Evolutionary conservation across 1,139 yeast species (phyloP).

Genomic region (Sporopachydermia cereana): DNA sequence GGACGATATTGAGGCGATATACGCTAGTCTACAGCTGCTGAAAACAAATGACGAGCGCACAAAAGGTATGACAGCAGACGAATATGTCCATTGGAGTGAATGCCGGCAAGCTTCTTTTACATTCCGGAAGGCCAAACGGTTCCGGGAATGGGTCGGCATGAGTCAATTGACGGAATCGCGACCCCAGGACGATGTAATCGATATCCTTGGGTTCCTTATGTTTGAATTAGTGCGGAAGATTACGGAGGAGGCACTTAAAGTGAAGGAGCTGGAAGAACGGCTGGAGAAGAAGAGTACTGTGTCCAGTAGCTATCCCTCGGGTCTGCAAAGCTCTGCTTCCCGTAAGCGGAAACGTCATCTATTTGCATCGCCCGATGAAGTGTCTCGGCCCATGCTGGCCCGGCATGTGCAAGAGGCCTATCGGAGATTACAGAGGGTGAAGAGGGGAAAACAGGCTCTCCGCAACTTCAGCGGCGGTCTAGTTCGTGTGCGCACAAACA

Average conservation of each 20-base stretch:
- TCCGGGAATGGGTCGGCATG: conserved; percentile 94
- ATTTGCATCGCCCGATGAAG: conserved; percentile 87
- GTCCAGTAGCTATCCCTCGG: conserved; percentile 13
- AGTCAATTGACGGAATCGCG: conserved; percentile 75
- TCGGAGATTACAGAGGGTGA: conserved; percentile 61
- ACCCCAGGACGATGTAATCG: conserved; percentile 94
- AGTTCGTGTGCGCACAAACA: conserved; percentile 22
- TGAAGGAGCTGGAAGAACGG: conserved; percentile 58
- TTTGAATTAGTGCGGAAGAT: conserved; percentile 93
- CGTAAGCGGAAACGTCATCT: conserved; percentile 35
- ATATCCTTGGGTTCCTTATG: conserved; percentile 86
- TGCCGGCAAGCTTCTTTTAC: conserved; percentile 97
- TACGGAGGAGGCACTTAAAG: conserved; percentile 82
- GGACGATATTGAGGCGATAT: conserved; percentile 79
- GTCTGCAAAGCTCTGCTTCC: conserved; percentile 15
- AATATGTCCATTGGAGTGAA: conserved; percentile 97
- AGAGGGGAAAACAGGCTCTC: conserved; percentile 51
- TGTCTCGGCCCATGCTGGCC: conserved; percentile 70
- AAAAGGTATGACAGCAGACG: conserved; percentile 86
- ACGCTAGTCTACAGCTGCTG: conserved; percentile 76
- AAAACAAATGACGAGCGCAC: conserved; percentile 94
- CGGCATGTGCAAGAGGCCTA: conserved; percentile 88
- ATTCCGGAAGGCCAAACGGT: conserved; percentile 81
- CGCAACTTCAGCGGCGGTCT: conserved; percentile 71
- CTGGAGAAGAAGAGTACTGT: conserved; percentile 22